A percentile compares a stretch with the other conserved stretches of the same genome.
phyloP scores from a whole-genome alignment of 202 grass and related monocot species.

The Miscanthus sacchariflorus region DNA sequence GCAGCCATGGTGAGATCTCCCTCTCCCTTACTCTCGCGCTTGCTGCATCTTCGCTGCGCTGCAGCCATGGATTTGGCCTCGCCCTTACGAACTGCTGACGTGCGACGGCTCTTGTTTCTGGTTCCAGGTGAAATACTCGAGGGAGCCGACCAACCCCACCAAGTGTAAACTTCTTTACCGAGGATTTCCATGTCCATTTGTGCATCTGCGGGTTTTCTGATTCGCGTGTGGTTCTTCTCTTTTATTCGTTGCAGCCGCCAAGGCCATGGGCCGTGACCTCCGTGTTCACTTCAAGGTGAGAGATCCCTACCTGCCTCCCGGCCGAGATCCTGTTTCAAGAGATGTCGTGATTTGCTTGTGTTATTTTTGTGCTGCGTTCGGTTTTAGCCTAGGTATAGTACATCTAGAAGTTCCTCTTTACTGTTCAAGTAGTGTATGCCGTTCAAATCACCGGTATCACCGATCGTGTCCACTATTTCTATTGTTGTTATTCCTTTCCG shows the following conservation, averaged over 20 bases:
- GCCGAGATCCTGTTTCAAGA: neutral
- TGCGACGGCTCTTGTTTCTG: constrained; percentile 17
- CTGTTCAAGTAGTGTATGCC: neutral
- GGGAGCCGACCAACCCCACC: constrained; percentile 63
- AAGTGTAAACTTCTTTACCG: constrained; percentile 46
- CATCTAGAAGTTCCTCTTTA: neutral
- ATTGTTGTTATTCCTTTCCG: neutral
- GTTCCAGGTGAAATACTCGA: constrained; percentile 68
- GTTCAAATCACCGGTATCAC: neutral
- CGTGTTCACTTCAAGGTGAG: constrained; percentile 78
- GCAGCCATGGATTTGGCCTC: neutral
- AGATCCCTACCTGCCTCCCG: neutral
- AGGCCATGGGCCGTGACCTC: constrained; percentile 72
- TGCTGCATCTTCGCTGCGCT: neutral
- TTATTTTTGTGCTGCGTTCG: neutral
- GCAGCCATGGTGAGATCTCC: constrained; percentile 48
- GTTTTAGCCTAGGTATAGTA: neutral
- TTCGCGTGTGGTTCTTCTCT: neutral
- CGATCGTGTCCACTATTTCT: neutral
- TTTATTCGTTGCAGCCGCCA: constrained; percentile 57
- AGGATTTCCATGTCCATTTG: neutral
- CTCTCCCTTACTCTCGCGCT: neutral
- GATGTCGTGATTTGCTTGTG: neutral
- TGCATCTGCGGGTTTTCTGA: constrained; percentile 31
- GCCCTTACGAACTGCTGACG: constrained; percentile 7